phyloP scores from a whole-genome alignment of 2,329 filamentous ascomycete genomes.

The Aspergillus felis region DNA sequence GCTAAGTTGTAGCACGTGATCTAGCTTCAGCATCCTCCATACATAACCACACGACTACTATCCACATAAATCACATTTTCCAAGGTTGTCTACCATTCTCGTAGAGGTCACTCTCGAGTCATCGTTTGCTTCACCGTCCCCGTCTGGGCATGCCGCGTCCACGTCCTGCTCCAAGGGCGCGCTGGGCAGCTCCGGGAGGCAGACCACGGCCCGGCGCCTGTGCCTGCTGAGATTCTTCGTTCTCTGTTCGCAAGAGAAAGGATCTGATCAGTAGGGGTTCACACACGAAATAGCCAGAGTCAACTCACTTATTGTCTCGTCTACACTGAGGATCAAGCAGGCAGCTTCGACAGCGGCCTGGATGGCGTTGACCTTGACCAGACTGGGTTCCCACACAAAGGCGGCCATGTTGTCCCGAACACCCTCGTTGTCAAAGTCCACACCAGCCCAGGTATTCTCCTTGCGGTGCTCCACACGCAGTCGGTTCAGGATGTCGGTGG shows the following conservation, averaged over 20 bases:
- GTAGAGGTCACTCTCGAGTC: constrained; percentile 10
- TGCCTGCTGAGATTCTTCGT: constrained; percentile 84
- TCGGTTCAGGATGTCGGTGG: constrained; percentile 95
- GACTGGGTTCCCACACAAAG: constrained; percentile 95
- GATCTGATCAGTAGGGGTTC: constrained; percentile 14
- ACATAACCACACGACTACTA: neutral
- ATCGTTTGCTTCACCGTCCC: constrained; percentile 23
- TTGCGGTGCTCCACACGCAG: constrained; percentile 94
- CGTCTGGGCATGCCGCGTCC: constrained; percentile 77
- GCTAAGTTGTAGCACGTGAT: neutral
- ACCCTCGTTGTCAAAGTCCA: constrained; percentile 90
- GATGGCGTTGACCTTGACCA: constrained; percentile 96
- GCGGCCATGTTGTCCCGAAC: constrained; percentile 90
- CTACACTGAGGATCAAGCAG: constrained; percentile 91
- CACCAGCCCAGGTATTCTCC: constrained; percentile 88
- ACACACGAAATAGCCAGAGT: neutral
- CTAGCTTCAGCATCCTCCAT: neutral
- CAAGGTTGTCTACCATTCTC: neutral
- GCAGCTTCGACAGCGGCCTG: constrained; percentile 93
- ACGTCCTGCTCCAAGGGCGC: constrained; percentile 78
- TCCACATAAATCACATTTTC: neutral
- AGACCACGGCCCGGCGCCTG: constrained; percentile 73
- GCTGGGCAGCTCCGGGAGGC: constrained; percentile 79
- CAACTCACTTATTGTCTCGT: constrained; percentile 86
- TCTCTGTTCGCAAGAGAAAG: constrained; percentile 48